Evolutionary conservation across 2,329 filamentous ascomycete genomes (phyloP).

Genomic region (Hypocreales sp.): DNA sequence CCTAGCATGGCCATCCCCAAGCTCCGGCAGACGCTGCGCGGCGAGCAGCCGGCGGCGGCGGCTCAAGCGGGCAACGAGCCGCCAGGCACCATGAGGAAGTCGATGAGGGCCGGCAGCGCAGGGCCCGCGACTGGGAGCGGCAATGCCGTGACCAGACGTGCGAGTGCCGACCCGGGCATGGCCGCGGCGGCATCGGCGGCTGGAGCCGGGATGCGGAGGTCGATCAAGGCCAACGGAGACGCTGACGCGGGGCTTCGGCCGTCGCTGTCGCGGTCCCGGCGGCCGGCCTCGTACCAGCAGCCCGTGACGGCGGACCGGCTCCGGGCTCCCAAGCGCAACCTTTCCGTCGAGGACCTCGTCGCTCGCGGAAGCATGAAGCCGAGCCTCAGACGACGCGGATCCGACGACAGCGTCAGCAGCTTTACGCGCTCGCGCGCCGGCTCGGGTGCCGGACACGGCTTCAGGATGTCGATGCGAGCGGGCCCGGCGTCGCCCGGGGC

Average conservation of each 20-base stretch:
- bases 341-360: constrained; percentile 10
- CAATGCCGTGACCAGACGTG: neutral
- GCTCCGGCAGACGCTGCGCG: constrained; percentile 33
- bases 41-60: constrained; percentile 8
- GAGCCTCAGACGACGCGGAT: constrained; percentile 34
- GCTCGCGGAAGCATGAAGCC: constrained; percentile 13
- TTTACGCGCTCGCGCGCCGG: constrained; percentile 51
- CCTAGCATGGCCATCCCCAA: no score
- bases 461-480: constrained; percentile 60
- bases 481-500: constrained; percentile 14
- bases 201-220: constrained; percentile 8
- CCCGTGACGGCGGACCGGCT: constrained; percentile 4
- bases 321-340: constrained; percentile 9
- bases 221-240: constrained; percentile 7
- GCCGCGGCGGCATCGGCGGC: constrained; percentile 1
- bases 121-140: constrained; percentile 3
- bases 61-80: constrained; percentile 5
- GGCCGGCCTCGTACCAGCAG: constrained; percentile 16
- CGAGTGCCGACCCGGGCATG: neutral
- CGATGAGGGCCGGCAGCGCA: constrained; percentile 12
- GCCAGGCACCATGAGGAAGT: constrained; percentile 15
- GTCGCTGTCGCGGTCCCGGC: constrained; percentile 4
- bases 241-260: constrained; percentile 3
- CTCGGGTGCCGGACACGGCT: constrained; percentile 34
- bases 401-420: constrained; percentile 63